phyloP scores from a whole-genome alignment of 495 filamentous ascomycete species.

The Podospora pseudocomata region DNA sequence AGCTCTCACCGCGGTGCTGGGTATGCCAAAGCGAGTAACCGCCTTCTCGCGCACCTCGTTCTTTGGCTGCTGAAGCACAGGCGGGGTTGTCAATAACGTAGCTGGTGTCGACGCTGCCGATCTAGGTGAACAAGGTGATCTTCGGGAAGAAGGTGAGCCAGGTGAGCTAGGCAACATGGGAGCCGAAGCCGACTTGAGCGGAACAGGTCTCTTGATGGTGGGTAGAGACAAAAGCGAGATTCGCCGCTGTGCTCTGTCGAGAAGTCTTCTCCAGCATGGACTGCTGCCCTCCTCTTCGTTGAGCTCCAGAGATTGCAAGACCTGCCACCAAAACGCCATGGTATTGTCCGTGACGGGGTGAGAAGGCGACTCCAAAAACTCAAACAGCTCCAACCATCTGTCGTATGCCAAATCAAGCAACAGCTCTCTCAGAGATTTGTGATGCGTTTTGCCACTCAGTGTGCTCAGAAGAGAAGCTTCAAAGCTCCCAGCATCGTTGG shows the following conservation, averaged over 20 bases:
- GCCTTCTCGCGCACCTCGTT: not conserved
- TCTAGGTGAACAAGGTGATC: not conserved
- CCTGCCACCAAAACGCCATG: constrained; percentile 27
- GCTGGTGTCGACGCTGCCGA: not conserved
- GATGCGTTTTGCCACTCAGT: not conserved
- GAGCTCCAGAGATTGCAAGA: constrained; percentile 33
- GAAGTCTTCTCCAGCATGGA: constrained; percentile 24
- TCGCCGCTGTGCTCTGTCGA: constrained; percentile 29
- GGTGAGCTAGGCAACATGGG: not conserved
- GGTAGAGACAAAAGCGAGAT: constrained; percentile 18
- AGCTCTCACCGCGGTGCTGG: constrained; percentile 6
- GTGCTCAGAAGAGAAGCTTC: not conserved
- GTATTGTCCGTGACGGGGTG: not conserved
- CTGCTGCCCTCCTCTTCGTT: constrained; percentile 22
- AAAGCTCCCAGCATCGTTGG: not conserved
- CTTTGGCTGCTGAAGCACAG: not conserved
- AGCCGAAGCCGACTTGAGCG: not conserved
- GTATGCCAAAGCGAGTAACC: not conserved
- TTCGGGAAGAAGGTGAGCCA: not conserved
- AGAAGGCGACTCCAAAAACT: constrained; percentile 20
- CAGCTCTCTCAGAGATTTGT: not conserved
- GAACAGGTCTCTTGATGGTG: not conserved
- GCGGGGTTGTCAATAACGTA: not conserved
- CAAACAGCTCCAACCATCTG: constrained; percentile 39
- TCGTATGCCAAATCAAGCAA: constrained; percentile 11